A percentile compares a stretch with the other conserved stretches of the same genome.
Evolutionary conservation across 2,329 filamentous ascomycete genomes (phyloP).

Genomic region (Neonectria magnoliae): DNA sequence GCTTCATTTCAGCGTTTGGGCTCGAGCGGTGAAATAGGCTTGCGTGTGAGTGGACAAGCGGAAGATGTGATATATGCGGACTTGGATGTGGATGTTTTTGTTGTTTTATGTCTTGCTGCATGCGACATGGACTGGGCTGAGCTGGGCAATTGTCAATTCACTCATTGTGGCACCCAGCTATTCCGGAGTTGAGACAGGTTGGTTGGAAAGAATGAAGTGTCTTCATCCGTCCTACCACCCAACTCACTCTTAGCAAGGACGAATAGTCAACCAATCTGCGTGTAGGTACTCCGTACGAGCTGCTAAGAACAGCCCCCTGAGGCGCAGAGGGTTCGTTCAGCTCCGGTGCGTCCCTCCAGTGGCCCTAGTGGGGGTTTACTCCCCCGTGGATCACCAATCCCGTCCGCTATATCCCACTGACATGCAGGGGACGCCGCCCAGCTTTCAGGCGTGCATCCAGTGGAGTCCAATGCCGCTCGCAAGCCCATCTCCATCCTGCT

Average conservation of each 20-base stretch:
- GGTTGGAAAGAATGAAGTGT: neutral
- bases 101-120: neutral
- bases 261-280: too few species aligned
- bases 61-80: neutral
- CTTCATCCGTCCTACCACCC: neutral
- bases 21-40: conserved; percentile 16
- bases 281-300: too few species aligned
- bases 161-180: neutral
- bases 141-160: neutral
- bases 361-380: conserved; percentile 5
- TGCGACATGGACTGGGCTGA: neutral
- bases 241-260: too few species aligned
- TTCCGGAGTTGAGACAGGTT: neutral
- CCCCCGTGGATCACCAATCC: conserved; percentile 15
- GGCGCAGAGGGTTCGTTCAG: neutral
- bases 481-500: neutral
- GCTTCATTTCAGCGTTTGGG: conserved; percentile 20
- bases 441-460: conserved; percentile 6
- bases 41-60: neutral
- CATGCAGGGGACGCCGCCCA: conserved; percentile 21
- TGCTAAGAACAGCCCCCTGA: conserved; percentile 4
- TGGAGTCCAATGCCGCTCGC: neutral
- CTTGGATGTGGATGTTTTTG: neutral
- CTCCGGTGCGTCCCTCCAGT: conserved; percentile 10
- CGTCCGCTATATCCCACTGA: conserved; percentile 7